Percentiles rank a stretch among this genome's conserved stretches.
Conservation (phyloP, 805 yeast genomes). For the Blastobotrys parvus region DNA sequence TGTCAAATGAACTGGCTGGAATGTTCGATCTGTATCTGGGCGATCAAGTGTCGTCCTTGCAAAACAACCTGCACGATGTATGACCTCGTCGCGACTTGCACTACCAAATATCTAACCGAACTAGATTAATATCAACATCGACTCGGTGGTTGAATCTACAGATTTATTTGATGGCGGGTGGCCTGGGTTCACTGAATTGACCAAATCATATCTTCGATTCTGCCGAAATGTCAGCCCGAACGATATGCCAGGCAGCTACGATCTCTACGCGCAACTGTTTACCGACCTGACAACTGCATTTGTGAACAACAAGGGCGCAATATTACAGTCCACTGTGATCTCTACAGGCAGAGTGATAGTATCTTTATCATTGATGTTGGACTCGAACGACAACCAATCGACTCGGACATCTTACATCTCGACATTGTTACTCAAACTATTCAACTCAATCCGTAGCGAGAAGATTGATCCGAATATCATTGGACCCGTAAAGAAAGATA, state of each 20-base stretch:
- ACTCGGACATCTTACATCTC: slow-evolving; percentile 37
- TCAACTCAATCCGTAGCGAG: slow-evolving; percentile 52
- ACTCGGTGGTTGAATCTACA: slow-evolving; percentile 21
- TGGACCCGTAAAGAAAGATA: slow-evolving; percentile 34
- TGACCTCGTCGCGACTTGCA: slow-evolving; percentile 2
- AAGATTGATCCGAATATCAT: slow-evolving; percentile 13
- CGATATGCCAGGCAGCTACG: slow-evolving; percentile 42
- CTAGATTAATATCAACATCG: slow-evolving; percentile 15
- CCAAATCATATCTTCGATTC: slow-evolving; percentile 39
- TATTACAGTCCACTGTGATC: slow-evolving; percentile 13
- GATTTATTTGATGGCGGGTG: slow-evolving; percentile 30
- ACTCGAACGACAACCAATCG: slow-evolving; percentile 13
- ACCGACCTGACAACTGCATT: slow-evolving; percentile 34
- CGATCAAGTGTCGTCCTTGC: slow-evolving; percentile 31
- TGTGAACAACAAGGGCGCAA: slow-evolving; percentile 24
- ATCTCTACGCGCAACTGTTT: slow-evolving; percentile 40
- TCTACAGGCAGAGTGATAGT: slow-evolving; percentile 11
- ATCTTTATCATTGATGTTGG: slow-evolving; percentile 12
- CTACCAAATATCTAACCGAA: background rate
- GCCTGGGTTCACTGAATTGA: slow-evolving; percentile 42
- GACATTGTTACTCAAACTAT: slow-evolving; percentile 45
- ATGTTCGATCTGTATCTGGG: slow-evolving; percentile 26
- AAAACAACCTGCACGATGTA: slow-evolving; percentile 25
- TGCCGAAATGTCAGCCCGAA: slow-evolving; percentile 46
- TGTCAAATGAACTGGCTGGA: slow-evolving; percentile 9